Evolutionary conservation across 1,284 basidiomycete genomes (phyloP), one percentile per base, ranked within the genome.

Genomic region (Sporisorium exsertum): DNA sequence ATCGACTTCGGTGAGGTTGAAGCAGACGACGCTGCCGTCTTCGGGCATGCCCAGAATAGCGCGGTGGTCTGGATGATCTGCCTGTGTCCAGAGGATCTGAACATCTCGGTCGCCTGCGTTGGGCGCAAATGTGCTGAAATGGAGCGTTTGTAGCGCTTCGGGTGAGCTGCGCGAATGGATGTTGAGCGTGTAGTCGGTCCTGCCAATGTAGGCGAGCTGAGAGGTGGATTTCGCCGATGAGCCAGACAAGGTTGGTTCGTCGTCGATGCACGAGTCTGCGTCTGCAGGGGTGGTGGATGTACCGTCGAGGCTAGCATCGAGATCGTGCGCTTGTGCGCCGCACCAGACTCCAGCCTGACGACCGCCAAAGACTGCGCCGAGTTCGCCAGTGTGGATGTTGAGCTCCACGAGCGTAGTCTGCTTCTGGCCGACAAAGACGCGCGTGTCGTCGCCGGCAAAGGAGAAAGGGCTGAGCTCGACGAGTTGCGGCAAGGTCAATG

Each of bases 381-480:
- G 89, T 75, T 88, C 89, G 2, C 94, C 94, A 0, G 93, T 94
- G 81, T 92, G 91, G 50, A 95, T 86, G 82, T 95, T 93, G 15
- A 96, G 88, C 45, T 93, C 87, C 37, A 96, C 86, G 27, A 95
- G 85, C 0, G 91, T 92, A 0, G 93, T 94, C 84, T 93, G 91
- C 86, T 95, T 95, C 83, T 89, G 89, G 4, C 94, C 94, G 1
- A 94, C 90, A 84, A 95, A 95, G 16, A 93, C 88, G 46, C 92
- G 89, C 86, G 76, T 90, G 88, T 91, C 89, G 56, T 91, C 91
- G 13, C 89, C 90, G 16, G 90, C 87, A 66, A 94, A 92, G 43
- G 89, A 91, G 83, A 94, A 94, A 0, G 94, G 94, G 2, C 93
- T 93, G 86, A 93, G 88, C 72, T 94, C 92, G 69, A 95, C 93